These are phyloP conservation scores for Fomitopsis palustris DNA, from an alignment of 1,284 basidiomycete species.

Conservation along the genomic window DNA sequence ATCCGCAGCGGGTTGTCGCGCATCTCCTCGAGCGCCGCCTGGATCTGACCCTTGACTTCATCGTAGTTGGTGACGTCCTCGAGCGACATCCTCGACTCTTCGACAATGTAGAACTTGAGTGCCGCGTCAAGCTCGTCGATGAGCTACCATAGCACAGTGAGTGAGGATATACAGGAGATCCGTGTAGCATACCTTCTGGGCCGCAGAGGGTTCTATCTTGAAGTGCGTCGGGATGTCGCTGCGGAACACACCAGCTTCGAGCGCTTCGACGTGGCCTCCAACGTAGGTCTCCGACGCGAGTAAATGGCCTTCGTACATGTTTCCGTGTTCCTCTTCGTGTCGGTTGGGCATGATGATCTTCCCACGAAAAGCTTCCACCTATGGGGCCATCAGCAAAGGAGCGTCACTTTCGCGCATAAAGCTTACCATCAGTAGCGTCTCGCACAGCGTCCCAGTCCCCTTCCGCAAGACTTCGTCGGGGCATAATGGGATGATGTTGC, in stretches of 20 bases:
- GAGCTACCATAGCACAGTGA: constrained; percentile 48
- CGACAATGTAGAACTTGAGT: constrained; percentile 83
- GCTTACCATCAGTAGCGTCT: constrained; percentile 95
- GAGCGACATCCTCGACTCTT: constrained; percentile 82
- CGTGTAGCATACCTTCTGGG: constrained; percentile 66
- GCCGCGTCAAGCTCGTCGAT: constrained; percentile 95
- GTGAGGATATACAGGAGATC: background rate
- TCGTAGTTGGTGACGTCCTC: constrained; percentile 95
- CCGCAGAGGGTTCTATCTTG: constrained; percentile 87
- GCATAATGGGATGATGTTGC: constrained; percentile 97
- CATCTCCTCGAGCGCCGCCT: constrained; percentile 79
- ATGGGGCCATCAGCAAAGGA: constrained; percentile 1
- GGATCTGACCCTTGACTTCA: constrained; percentile 84
- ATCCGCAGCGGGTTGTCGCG: constrained; percentile 88
- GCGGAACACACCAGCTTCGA: constrained; percentile 98
- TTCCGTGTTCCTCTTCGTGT: constrained; percentile 90
- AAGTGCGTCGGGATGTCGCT: constrained; percentile 96
- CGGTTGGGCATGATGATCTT: constrained; percentile 98
- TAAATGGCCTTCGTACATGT: constrained; percentile 94
- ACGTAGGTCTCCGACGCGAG: constrained; percentile 98
- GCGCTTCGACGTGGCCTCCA: constrained; percentile 97
- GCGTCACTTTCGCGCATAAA: too few relatives aligned
- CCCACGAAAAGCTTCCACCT: constrained; percentile 95
- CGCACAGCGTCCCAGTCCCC: constrained; percentile 94
- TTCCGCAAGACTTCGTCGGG: constrained; percentile 97